phyloP scores from a whole-genome alignment of 2,329 filamentous ascomycete genomes.

The Madurella fahalii region DNA sequence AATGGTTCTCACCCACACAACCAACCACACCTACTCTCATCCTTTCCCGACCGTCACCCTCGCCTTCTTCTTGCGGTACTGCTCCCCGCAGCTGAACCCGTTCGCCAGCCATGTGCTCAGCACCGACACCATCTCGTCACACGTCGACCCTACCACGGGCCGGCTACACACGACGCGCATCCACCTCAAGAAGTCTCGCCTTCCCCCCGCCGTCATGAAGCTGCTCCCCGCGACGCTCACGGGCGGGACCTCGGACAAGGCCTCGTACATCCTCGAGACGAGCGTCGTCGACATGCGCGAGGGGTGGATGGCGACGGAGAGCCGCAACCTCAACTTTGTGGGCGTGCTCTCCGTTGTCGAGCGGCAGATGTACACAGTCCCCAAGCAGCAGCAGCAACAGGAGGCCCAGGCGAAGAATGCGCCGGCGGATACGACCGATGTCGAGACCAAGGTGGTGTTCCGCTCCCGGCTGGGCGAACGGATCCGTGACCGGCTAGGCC shows the following conservation, averaged over 20 bases:
- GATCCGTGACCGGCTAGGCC: slow-evolving; percentile 44
- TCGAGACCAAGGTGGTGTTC: slow-evolving; percentile 70
- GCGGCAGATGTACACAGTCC: slow-evolving; percentile 61
- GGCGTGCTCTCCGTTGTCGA: slow-evolving; percentile 76
- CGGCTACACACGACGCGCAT: slow-evolving; percentile 74
- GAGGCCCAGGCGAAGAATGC: not conserved
- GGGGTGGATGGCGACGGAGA: slow-evolving; percentile 80
- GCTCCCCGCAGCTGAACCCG: slow-evolving; percentile 65
- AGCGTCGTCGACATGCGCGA: slow-evolving; percentile 74
- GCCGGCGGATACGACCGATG: slow-evolving; percentile 51
- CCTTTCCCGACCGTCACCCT: slow-evolving; percentile 81
- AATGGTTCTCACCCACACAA: slow-evolving; percentile 62
- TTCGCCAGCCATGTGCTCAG: slow-evolving; percentile 79
- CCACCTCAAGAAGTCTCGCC: slow-evolving; percentile 75
- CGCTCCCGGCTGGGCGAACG: slow-evolving; percentile 68
- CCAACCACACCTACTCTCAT: slow-evolving; percentile 71
- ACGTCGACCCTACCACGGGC: slow-evolving; percentile 68
- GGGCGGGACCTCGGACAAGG: slow-evolving; percentile 62
- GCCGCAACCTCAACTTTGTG: slow-evolving; percentile 76
- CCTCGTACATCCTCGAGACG: slow-evolving; percentile 76
- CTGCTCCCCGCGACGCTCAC: slow-evolving; percentile 67
- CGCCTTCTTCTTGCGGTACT: slow-evolving; percentile 86
- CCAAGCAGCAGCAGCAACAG: slow-evolving; percentile 11
- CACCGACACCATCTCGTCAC: slow-evolving; percentile 74
- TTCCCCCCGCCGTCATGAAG: slow-evolving; percentile 71